A percentile compares a stretch with the other conserved stretches of the same genome.
phyloP scores from a whole-genome alignment of 768 basidiomycete genomes.

The Tylopilus vinaceipallidus region DNA sequence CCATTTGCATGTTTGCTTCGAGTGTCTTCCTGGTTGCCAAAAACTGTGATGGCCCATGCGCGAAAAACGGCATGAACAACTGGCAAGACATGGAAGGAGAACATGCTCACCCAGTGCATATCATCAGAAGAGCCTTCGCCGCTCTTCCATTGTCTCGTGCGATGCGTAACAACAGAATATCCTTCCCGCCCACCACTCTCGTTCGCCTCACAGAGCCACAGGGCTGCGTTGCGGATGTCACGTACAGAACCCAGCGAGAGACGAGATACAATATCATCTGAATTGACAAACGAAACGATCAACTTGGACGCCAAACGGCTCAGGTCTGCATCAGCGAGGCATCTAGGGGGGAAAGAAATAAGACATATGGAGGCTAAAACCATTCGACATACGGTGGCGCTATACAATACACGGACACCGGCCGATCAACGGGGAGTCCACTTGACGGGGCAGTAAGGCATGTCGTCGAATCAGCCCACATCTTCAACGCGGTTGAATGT shows the following conservation, averaged over 20 bases:
- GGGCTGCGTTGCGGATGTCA: constrained; percentile 69
- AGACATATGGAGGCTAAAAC: not conserved
- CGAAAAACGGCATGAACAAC: not conserved
- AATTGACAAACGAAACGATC: constrained; percentile 77
- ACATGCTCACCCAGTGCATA: constrained; percentile 47
- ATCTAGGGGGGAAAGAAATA: constrained; percentile 36
- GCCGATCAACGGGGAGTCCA: constrained; percentile 64
- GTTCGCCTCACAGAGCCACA: constrained; percentile 79
- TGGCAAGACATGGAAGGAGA: not conserved
- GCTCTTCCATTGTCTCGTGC: constrained; percentile 62
- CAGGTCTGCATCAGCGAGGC: constrained; percentile 59
- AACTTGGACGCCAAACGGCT: constrained; percentile 58
- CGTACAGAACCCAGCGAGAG: constrained; percentile 75
- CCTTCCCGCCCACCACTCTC: constrained; percentile 38
- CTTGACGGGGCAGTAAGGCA: constrained; percentile 67
- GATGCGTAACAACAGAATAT: constrained; percentile 39
- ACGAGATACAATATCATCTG: constrained; percentile 77
- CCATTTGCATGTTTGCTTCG: constrained; percentile 79
- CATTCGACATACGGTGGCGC: constrained; percentile 64
- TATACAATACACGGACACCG: constrained; percentile 74
- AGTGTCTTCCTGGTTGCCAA: constrained; percentile 78
- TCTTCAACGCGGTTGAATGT: constrained; percentile 39
- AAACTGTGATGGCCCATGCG: constrained; percentile 50
- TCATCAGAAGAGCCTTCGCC: constrained; percentile 54
- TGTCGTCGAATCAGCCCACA: constrained; percentile 83